A percentile compares a stretch with the other conserved stretches of the same genome.
phyloP scores from a whole-genome alignment of 73 alveolate genomes.

The Breviolum minutum region DNA sequence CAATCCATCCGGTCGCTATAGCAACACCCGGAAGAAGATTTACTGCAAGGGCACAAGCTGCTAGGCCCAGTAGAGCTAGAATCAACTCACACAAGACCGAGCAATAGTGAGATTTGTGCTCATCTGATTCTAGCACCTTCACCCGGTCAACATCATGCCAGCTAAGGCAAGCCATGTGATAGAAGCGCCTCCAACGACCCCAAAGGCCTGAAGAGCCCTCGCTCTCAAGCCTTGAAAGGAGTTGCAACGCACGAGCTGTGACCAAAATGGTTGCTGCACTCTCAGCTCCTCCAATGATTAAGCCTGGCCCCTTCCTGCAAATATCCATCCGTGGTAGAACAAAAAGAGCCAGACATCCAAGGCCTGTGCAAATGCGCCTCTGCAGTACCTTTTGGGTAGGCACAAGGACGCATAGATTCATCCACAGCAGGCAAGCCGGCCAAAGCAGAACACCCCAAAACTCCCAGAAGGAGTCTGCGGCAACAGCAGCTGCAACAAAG shows the following conservation, averaged over 20 bases:
- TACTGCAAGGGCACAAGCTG: neutral
- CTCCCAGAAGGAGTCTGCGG: slow-evolving; percentile 53
- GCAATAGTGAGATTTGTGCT: slow-evolving; percentile 55
- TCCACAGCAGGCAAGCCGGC: slow-evolving; percentile 64
- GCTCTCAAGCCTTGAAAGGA: slow-evolving; percentile 13
- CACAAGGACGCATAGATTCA: slow-evolving; percentile 75
- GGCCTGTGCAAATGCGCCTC: slow-evolving; percentile 43
- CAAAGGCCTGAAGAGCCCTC: neutral
- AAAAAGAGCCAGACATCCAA: slow-evolving; percentile 63
- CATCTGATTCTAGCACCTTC: slow-evolving; percentile 11
- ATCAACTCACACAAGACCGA: neutral
- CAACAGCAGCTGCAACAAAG: slow-evolving; percentile 72
- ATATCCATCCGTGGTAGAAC: slow-evolving; percentile 11
- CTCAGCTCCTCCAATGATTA: slow-evolving; percentile 49
- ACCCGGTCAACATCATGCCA: slow-evolving; percentile 93
- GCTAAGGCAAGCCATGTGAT: slow-evolving; percentile 90
- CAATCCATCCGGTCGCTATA: neutral
- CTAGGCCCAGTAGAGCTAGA: slow-evolving; percentile 19
- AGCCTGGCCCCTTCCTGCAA: slow-evolving; percentile 44
- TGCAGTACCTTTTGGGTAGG: neutral
- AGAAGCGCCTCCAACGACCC: slow-evolving; percentile 88
- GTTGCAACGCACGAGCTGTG: slow-evolving; percentile 66
- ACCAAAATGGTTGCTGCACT: slow-evolving; percentile 62
- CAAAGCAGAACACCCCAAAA: slow-evolving; percentile 72
- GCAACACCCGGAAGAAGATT: slow-evolving; percentile 13